phyloP scores from a whole-genome alignment of 139 green algal genomes.

The Mesotaenium endlicherianum region DNA sequence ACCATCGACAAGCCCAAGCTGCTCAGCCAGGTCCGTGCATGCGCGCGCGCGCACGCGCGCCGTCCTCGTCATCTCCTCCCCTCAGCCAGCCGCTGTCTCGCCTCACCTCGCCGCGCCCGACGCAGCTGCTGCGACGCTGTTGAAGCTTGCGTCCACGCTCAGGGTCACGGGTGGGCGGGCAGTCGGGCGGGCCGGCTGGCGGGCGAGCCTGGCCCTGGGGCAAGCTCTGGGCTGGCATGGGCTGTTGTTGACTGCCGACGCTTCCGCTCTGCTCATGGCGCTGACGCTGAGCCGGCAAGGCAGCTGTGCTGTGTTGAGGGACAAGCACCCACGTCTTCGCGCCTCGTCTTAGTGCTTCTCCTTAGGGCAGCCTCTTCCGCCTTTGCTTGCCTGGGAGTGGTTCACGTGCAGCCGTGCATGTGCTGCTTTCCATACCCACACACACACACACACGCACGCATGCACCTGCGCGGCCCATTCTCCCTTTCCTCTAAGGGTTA shows the following conservation, averaged over 20 bases:
- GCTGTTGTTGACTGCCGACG: background rate
- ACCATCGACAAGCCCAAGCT: constrained; percentile 54
- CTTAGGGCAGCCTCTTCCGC: background rate
- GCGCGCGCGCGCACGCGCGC: background rate
- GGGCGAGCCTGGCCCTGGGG: too few species aligned
- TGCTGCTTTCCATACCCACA: constrained; percentile 68
- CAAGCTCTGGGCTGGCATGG: too few species aligned
- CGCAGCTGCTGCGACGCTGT: too few species aligned
- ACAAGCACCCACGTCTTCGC: background rate
- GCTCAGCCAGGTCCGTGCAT: constrained; percentile 46
- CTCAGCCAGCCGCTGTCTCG: too few species aligned
- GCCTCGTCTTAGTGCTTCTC: background rate
- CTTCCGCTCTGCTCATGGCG: background rate
- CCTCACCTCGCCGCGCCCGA: too few species aligned
- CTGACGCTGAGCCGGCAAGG: background rate
- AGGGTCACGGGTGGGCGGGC: too few species aligned
- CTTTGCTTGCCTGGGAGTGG: background rate
- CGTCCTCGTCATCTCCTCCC: background rate
- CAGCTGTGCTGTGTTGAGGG: background rate
- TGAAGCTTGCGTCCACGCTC: too few species aligned
- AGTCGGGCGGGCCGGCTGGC: too few species aligned
- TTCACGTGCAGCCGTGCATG: constrained; percentile 83
- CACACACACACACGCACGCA: background rate
- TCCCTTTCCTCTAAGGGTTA: too few species aligned
- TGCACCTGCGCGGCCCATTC: background rate